These are phyloP conservation scores for Rusavskia elegans DNA, from an alignment of 495 filamentous ascomycete species.

Conservation along the genomic window DNA sequence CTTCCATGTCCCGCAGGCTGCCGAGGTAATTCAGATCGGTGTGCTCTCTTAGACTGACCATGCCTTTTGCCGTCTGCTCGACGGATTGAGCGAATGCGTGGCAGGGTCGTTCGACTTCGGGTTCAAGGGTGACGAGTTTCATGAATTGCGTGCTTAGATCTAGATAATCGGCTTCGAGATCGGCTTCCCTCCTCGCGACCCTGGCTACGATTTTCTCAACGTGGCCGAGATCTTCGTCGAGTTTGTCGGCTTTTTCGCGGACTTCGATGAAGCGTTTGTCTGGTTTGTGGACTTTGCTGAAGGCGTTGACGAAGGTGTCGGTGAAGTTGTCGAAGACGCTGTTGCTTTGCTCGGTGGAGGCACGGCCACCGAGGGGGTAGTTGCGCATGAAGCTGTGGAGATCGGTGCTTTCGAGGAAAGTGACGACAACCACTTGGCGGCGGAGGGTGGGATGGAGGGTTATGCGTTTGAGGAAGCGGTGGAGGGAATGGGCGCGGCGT, in stretches of 20 bases:
- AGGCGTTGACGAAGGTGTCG: constrained; percentile 94
- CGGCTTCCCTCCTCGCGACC: constrained; percentile 73
- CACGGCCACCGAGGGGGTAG: constrained; percentile 46
- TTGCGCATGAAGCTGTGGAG: constrained; percentile 92
- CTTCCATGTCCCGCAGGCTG: constrained; percentile 80
- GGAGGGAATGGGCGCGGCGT: constrained; percentile 74
- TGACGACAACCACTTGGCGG: constrained; percentile 61
- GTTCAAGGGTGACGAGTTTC: constrained; percentile 78
- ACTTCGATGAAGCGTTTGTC: constrained; percentile 92
- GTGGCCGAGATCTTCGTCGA: constrained; percentile 84
- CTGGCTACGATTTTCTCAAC: constrained; percentile 87
- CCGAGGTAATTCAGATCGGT: constrained; percentile 94
- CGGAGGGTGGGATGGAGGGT: constrained; percentile 81
- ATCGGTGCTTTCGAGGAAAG: constrained; percentile 81
- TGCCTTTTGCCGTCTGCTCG: constrained; percentile 60
- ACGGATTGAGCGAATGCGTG: constrained; percentile 75
- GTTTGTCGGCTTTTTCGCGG: constrained; percentile 79
- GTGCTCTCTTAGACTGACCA: constrained; percentile 67
- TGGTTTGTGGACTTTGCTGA: constrained; percentile 88
- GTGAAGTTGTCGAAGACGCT: constrained; percentile 87
- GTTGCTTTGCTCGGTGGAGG: constrained; percentile 32
- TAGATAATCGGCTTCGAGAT: constrained; percentile 75
- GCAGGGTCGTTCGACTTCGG: constrained; percentile 64
- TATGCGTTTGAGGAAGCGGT: constrained; percentile 79
- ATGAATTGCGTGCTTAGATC: constrained; percentile 89